Conservation (phyloP, 768 basidiomycete species). For the Mrakia frigida region DNA sequence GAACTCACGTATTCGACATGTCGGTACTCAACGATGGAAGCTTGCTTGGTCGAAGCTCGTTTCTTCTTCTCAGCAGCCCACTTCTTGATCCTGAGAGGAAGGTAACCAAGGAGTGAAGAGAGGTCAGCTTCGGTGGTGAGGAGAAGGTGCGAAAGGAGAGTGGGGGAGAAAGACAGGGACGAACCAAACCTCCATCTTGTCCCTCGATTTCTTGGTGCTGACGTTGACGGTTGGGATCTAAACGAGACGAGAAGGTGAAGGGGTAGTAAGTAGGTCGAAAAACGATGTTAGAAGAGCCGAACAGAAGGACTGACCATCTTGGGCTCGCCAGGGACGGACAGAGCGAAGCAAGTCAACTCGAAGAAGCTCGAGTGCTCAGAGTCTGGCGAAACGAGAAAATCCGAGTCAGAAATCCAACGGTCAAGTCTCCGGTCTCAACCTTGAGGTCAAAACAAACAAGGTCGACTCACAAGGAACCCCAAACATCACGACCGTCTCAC, state of each 20-base stretch:
- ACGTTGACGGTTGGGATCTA: constrained; percentile 69
- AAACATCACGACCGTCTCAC: constrained; percentile 62
- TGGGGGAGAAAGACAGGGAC: not conserved
- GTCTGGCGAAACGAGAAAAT: constrained; percentile 49
- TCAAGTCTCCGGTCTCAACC: constrained; percentile 58
- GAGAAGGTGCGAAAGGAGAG: not conserved
- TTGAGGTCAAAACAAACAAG: constrained; percentile 61
- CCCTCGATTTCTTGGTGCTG: constrained; percentile 49
- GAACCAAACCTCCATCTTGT: constrained; percentile 70
- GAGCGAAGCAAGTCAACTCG: constrained; percentile 71
- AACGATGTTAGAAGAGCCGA: not conserved
- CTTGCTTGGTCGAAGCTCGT: constrained; percentile 46
- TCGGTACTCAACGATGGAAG: constrained; percentile 32
- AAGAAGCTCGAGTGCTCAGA: constrained; percentile 72
- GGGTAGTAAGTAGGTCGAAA: not conserved
- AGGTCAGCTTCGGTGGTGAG: not conserved
- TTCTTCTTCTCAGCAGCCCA: constrained; percentile 79
- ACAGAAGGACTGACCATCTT: constrained; percentile 52
- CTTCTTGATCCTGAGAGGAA: constrained; percentile 58
- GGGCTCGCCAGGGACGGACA: constrained; percentile 63
- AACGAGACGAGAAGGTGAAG: too few species aligned
- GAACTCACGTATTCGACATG: too few species aligned
- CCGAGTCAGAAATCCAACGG: not conserved
- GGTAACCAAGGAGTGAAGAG: not conserved
- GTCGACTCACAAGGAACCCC: constrained; percentile 54